Base-by-base conservation (phyloP, 441 rosid species). In the Bruguiera hainesii region DNA sequence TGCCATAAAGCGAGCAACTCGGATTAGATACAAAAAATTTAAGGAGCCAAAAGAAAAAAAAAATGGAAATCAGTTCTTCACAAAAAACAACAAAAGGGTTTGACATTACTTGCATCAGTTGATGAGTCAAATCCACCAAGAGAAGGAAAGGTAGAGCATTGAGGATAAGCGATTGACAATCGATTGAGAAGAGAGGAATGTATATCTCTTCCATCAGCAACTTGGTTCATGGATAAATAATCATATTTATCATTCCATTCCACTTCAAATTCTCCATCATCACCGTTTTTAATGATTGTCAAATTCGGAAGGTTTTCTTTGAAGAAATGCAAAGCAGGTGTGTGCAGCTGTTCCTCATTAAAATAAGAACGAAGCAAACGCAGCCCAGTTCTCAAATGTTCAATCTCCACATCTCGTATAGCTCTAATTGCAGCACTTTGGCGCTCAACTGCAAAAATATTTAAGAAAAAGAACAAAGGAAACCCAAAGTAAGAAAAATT, bases 321-420 rank as follows among this genome's bases (percentile, higher is more conserved):
- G 62, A 93, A 85, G 73, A 89, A 85, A 37, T 82, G 79, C 29
- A 79, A 71, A 29, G 71, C 85, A 33, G 88, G 89, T 50, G 73
- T 80, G 35, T 75, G 71, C 31, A 84, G 76, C 78, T 91, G 91
- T 66, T 82, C 85, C 64, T 87, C 68, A 0, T 64, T 76, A 49
- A 88, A 78, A 70, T 79, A 79, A 6, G 98, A 87, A 29, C 82
- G 80, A 6, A 91, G 85, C 74, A 89, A 83, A 30, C 80, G 85
- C 64, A 93, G 28, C 50, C 78, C 82, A 39, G 93, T 87, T 49
- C 82, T 66, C 56, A 71, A 74, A 35, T 82, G 89, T 57, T 87
- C 93, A 69, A 87, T 79, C 74, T 89, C 89, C 70, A 86, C 85
- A 73, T 91, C 95, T 53, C 95, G 84, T 7, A 82, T 82, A 9